Evolutionary conservation across 1,284 basidiomycete genomes (phyloP).

Genomic region (Peniophora sp.): DNA sequence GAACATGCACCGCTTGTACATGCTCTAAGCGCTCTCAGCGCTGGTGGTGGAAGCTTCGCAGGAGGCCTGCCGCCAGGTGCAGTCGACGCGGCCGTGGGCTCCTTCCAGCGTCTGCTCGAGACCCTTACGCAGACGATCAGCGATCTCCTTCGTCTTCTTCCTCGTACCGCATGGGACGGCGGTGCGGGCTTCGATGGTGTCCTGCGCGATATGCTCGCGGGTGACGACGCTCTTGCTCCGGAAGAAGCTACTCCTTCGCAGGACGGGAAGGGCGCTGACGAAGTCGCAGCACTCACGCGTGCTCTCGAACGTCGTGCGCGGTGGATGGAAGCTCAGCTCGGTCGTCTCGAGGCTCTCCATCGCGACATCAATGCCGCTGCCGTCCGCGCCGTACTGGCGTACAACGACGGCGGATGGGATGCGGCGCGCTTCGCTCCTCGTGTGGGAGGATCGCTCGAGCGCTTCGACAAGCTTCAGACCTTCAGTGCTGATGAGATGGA

Average conservation of each 20-base stretch:
- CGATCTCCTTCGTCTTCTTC: constrained; percentile 70
- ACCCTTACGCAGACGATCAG: constrained; percentile 82
- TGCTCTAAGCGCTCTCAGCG: constrained; percentile 74
- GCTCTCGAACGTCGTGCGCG: constrained; percentile 76
- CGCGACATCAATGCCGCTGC: constrained; percentile 81
- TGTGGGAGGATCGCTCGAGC: constrained; percentile 52
- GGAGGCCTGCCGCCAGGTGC: constrained; percentile 74
- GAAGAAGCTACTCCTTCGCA: neutral
- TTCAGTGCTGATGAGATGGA: constrained; percentile 70
- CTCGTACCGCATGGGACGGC: constrained; percentile 80
- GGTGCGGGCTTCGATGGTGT: constrained; percentile 81
- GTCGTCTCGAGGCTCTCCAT: constrained; percentile 77
- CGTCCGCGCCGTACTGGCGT: constrained; percentile 68
- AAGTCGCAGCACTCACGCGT: constrained; percentile 71
- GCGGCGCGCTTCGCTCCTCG: constrained; percentile 54
- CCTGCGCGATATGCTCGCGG: constrained; percentile 76
- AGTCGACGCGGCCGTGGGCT: constrained; percentile 78
- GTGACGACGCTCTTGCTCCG: constrained; percentile 68
- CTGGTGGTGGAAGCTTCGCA: constrained; percentile 77
- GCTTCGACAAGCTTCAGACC: constrained; percentile 61
- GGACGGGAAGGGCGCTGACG: constrained; percentile 51
- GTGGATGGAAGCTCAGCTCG: constrained; percentile 84
- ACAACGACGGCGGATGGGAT: constrained; percentile 84
- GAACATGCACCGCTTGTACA: constrained; percentile 78
- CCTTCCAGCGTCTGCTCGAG: constrained; percentile 77